Evolutionary conservation across 176 grass and related monocot species (phyloP), one percentile per base, ranked within the genome.

Genomic region (Oryza coarctata): DNA sequence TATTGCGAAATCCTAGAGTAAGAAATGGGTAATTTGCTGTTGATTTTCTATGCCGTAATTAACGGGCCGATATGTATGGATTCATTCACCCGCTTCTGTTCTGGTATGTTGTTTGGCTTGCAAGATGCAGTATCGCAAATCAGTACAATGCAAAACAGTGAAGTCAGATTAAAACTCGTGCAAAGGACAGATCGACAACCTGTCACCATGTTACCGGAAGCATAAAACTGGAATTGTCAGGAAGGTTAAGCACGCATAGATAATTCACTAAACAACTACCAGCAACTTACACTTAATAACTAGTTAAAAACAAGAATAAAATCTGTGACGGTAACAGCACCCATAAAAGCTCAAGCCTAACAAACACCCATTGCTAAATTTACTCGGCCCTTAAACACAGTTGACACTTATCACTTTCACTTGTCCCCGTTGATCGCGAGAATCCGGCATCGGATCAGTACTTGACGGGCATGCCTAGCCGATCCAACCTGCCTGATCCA

Each of bases 391-490:
- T 43, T 55, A 27, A 4, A 30, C 23, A 62, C 76, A 20, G 26
- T 23, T 58, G 52, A 58, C 52, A 73, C 32, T 5, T 32, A 35
- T 45, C 68, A 20, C 3, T 55, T 41, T 39, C 25, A 20, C 27
- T 9, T 23, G 57, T 52, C 58, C 14, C 8, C 26, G 28, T 57
- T 41, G 22, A 4, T 61, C n/a, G 0, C 58, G 58, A 29, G 35
- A 49, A 4, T 7, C 36, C 13, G 50, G 23, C 40, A 55, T 22
- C 66, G 22, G 0, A 25, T 92, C 79, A 92, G 76, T 77, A 83
- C 71, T 80, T 89, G 43, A 93, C 36, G 4, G 95, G 93, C 93
- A 98, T 88, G 45, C 93, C 96, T 33, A 90, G 87, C 29, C 85
- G 88, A 75, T 93, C 92, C 70, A 95, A 61, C 11, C 87, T 81